Conservation (phyloP, 1,139 yeast genomes). For the Protomyces inouyei region DNA sequence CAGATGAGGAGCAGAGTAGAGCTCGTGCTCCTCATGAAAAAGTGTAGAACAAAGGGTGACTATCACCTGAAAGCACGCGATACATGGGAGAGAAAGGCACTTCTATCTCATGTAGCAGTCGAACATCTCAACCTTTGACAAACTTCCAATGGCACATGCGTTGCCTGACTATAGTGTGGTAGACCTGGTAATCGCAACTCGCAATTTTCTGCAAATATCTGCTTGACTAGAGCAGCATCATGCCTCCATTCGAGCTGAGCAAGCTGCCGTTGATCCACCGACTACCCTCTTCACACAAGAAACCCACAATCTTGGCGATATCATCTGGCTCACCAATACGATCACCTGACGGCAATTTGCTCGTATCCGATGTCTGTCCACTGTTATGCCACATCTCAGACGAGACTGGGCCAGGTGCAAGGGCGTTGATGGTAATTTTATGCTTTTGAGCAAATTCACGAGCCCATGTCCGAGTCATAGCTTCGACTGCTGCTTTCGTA, state of each 20-base stretch:
- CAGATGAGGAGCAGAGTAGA: too few species aligned
- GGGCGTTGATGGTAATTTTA: constrained; percentile 17
- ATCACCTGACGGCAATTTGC: constrained; percentile 4
- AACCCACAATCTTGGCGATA: constrained; percentile 23
- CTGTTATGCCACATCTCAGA: constrained; percentile 15
- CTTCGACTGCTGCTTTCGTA: constrained; percentile 32
- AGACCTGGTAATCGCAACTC: too few species aligned
- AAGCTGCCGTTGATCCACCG: constrained; percentile 22
- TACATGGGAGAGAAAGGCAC: background rate
- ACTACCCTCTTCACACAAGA: constrained; percentile 17
- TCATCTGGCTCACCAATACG: constrained; percentile 23
- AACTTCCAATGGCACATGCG: too few species aligned
- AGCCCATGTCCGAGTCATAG: constrained; percentile 22
- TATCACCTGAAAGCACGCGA: too few species aligned
- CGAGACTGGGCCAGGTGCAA: constrained; percentile 21
- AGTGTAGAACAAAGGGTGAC: too few species aligned
- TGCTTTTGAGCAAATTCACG: constrained; percentile 19
- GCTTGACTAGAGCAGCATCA: constrained; percentile 7
- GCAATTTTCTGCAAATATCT: too few species aligned
- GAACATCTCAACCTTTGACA: too few species aligned
- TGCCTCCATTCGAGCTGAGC: constrained; percentile 19
- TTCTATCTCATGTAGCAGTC: too few species aligned
- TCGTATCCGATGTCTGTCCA: background rate
- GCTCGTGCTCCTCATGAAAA: too few species aligned
- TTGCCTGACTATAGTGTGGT: too few species aligned